phyloP scores from a whole-genome alignment of 108 stramenopile species.

The Pseudonitzschia delicatissima region DNA sequence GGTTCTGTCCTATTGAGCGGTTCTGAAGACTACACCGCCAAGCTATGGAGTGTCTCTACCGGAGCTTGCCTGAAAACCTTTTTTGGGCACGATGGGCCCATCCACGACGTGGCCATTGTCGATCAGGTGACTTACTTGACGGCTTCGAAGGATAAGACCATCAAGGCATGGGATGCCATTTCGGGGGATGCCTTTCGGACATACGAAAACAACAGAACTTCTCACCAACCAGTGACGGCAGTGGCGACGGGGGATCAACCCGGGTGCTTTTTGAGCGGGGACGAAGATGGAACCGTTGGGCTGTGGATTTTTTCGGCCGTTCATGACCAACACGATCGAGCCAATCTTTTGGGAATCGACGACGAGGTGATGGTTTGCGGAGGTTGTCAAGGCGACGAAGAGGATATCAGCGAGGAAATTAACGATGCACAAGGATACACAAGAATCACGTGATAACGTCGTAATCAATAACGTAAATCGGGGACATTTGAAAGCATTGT shows the following conservation, averaged over 20 bases:
- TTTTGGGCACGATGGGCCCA: constrained; percentile 23
- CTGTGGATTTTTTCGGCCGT: constrained; percentile 31
- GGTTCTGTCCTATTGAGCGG: constrained; percentile 23
- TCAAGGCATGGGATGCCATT: constrained; percentile 35
- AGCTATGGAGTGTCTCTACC: constrained; percentile 13
- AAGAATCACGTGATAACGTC: no score
- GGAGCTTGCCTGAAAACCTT: constrained; percentile 26
- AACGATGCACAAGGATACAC: no score
- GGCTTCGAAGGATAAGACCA: constrained; percentile 25
- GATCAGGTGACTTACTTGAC: constrained; percentile 33
- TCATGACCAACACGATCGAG: no score
- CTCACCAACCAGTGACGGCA: constrained; percentile 1
- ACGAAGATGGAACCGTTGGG: constrained; percentile 27
- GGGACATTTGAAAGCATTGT: no score
- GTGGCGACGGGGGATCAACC: constrained; percentile 1
- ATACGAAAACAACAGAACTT: constrained; percentile 12
- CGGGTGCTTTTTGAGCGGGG: constrained; percentile 19
- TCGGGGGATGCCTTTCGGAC: constrained; percentile 28
- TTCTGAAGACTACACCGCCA: constrained; percentile 20
- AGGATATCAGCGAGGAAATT: no score
- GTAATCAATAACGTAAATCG: no score
- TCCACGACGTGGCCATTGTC: constrained; percentile 16
- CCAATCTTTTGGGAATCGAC: no score
- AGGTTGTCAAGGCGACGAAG: no score
- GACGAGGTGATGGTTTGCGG: no score